phyloP scores from a whole-genome alignment of 1,284 basidiomycete genomes.

The Xanthoconium separans region DNA sequence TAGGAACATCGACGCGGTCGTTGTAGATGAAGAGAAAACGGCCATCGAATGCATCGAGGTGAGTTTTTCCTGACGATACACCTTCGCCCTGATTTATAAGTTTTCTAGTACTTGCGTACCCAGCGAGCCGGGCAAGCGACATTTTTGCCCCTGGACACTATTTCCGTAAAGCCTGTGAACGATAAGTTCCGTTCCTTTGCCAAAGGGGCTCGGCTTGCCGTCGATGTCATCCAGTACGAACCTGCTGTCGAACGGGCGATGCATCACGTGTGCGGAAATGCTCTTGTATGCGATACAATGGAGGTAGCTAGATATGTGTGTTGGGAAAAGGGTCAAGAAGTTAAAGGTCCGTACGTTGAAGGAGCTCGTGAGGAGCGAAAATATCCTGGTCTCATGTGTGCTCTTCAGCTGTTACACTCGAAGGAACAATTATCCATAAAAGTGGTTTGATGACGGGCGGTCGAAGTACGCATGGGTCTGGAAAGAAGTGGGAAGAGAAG shows the following conservation, averaged over 20 bases:
- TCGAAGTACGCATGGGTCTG: conserved; percentile 65
- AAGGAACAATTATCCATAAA: conserved; percentile 97
- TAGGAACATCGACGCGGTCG: conserved; percentile 92
- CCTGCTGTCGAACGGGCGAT: conserved; percentile 88
- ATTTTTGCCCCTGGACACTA: conserved; percentile 96
- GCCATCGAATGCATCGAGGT: conserved; percentile 98
- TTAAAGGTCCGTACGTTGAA: conserved; percentile 74
- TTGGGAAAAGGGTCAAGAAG: conserved; percentile 93
- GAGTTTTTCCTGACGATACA: conserved; percentile 12
- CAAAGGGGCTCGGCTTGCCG: conserved; percentile 88
- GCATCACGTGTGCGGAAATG: conserved; percentile 94
- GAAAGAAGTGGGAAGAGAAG: conserved; percentile 91
- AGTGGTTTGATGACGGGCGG: conserved; percentile 98
- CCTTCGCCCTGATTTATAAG: neutral
- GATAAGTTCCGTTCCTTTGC: conserved; percentile 94
- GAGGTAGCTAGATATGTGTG: conserved; percentile 88
- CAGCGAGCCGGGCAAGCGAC: conserved; percentile 95
- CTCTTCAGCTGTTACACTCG: conserved; percentile 87
- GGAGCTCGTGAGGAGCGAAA: neutral
- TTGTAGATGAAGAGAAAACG: conserved; percentile 95
- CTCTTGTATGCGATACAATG: conserved; percentile 93
- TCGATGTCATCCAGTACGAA: conserved; percentile 93
- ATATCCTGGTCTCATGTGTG: neutral
- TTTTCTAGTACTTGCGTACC: conserved; percentile 83
- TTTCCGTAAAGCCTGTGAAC: conserved; percentile 90